Percentiles rank a stretch among this genome's conserved stretches.
Conservation (phyloP, 1,284 basidiomycete species). For the Leccinum variabile region DNA sequence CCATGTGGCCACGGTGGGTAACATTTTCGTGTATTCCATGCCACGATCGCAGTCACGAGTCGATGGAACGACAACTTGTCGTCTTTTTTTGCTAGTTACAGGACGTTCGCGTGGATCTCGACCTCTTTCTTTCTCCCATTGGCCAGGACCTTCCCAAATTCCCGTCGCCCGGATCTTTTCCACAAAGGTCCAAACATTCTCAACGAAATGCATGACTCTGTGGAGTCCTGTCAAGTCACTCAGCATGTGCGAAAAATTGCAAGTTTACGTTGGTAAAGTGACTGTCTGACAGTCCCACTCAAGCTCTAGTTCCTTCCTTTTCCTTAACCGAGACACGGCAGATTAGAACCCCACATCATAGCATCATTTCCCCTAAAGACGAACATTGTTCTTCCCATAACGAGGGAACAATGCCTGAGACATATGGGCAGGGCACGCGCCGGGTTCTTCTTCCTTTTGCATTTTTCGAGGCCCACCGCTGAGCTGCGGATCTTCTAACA, state of each 20-base stretch:
- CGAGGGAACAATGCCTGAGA: constrained; percentile 33
- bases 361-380: constrained; percentile 12
- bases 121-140: constrained; percentile 14
- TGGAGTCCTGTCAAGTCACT: constrained; percentile 6
- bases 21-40: constrained; percentile 5
- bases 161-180: constrained; percentile 24
- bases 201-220: constrained; percentile 9
- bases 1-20: constrained; percentile 11
- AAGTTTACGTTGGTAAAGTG: constrained; percentile 19
- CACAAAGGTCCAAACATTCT: constrained; percentile 5
- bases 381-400: constrained; percentile 36
- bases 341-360: constrained; percentile 15
- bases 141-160: constrained; percentile 22
- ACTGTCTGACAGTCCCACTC: not conserved
- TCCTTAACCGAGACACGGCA: constrained; percentile 25
- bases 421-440: constrained; percentile 3
- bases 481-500: constrained; percentile 18
- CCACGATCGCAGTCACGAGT: constrained; percentile 5
- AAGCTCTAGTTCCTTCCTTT: constrained; percentile 15
- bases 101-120: no score
- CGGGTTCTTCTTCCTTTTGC: constrained; percentile 2
- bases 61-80: not conserved
- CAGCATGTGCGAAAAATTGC: not conserved
- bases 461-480: constrained; percentile 6
- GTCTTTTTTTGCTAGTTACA: not conserved